Evolutionary conservation across 208 protist species (phyloP).

Genomic region (Tritrichomonas foetus): DNA sequence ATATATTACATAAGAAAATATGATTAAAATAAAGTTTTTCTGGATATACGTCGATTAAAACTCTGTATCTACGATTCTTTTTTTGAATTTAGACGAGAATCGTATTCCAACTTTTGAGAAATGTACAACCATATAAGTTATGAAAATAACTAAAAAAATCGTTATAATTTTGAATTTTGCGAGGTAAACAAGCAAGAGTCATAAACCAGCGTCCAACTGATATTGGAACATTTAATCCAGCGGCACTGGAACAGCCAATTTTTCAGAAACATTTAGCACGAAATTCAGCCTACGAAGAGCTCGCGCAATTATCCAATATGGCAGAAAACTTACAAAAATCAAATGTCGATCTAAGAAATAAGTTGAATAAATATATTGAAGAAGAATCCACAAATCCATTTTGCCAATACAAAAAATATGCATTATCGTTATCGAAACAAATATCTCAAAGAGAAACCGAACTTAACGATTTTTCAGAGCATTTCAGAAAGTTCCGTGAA

Average conservation of each 20-base stretch:
- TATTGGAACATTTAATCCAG: slow-evolving; percentile 19
- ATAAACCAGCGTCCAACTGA: too few species aligned
- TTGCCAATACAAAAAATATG: not conserved
- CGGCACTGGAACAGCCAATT: not conserved
- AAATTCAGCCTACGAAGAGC: not conserved
- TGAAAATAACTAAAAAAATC: too few species aligned
- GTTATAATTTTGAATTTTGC: too few species aligned
- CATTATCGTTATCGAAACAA: not conserved
- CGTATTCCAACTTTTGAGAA: too few species aligned
- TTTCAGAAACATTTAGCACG: not conserved
- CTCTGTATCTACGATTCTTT: too few species aligned
- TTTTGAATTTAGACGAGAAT: too few species aligned
- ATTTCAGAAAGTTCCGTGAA: not conserved
- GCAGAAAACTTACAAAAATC: not conserved
- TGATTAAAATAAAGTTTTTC: too few species aligned
- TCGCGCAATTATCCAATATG: not conserved
- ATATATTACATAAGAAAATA: too few species aligned
- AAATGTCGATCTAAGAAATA: not conserved
- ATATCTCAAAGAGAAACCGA: not conserved
- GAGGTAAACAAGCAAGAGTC: too few species aligned
- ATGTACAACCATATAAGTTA: too few species aligned
- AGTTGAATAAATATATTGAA: not conserved
- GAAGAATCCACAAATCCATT: not conserved
- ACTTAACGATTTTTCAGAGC: not conserved
- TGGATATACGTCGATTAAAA: too few species aligned